phyloP scores from a whole-genome alignment of 176 grass and related monocot species.

The Oryza glumipatula region DNA sequence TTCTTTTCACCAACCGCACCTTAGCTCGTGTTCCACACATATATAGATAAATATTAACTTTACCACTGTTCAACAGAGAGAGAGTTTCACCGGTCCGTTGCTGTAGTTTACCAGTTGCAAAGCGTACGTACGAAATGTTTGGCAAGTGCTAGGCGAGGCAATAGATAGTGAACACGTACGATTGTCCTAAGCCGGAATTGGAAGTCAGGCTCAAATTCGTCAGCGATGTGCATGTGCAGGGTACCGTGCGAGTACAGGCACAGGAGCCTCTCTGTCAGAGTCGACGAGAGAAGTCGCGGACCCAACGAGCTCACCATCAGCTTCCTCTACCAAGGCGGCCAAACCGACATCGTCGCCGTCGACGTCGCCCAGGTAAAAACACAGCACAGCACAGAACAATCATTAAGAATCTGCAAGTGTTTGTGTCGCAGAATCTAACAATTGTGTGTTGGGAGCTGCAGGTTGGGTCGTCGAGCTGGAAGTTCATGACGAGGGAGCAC shows the following conservation, averaged over 20 bases:
- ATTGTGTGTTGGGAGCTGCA: not conserved
- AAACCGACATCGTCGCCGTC: slow-evolving; percentile 91
- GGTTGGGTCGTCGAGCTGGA: slow-evolving; percentile 79
- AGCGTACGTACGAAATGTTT: not conserved
- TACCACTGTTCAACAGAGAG: not conserved
- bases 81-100: not conserved
- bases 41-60: not conserved
- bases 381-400: not conserved
- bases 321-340: slow-evolving; percentile 93
- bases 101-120: not conserved
- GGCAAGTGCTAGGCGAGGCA: not conserved
- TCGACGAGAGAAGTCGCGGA: slow-evolving; percentile 56
- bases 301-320: slow-evolving; percentile 63
- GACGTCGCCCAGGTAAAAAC: slow-evolving; percentile 78
- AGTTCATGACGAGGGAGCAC: slow-evolving; percentile 73
- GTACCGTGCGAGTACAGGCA: slow-evolving; percentile 76
- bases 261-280: slow-evolving; percentile 70
- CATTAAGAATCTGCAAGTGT: not conserved
- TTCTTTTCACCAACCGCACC: slow-evolving; percentile 28
- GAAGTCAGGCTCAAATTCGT: slow-evolving; percentile 16
- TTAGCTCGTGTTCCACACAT: not conserved
- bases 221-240: slow-evolving; percentile 40
- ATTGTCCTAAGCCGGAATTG: not conserved
- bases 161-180: no score
- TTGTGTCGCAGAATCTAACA: not conserved